Evolutionary conservation across 768 basidiomycete genomes (phyloP).

Genomic region (Daedaleopsis sinensis): DNA sequence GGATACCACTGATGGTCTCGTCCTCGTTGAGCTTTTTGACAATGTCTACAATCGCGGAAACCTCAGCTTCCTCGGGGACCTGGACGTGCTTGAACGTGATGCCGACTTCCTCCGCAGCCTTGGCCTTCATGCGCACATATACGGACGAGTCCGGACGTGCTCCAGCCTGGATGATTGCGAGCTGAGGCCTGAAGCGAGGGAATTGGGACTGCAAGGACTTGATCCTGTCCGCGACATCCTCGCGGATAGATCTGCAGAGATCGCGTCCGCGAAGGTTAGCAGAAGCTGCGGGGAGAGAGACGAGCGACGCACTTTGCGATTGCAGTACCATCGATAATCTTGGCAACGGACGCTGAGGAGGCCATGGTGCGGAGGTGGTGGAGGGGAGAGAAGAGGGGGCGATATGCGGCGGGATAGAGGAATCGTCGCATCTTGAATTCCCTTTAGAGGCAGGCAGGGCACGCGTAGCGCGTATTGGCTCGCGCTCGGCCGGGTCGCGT

Average conservation of each 20-base stretch:
- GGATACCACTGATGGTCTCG: conserved; percentile 79
- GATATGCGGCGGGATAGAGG: conserved; percentile 15
- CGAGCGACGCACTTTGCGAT: conserved; percentile 72
- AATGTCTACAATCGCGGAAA: conserved; percentile 73
- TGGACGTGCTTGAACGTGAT: conserved; percentile 83
- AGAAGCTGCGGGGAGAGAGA: conserved; percentile 3
- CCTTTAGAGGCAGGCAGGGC: conserved; percentile 26
- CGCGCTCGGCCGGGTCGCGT: conserved; percentile 9
- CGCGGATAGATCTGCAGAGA: conserved; percentile 72
- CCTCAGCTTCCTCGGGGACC: conserved; percentile 66
- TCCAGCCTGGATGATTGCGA: conserved; percentile 94
- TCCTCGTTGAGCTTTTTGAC: conserved; percentile 87
- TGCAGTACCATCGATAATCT: conserved; percentile 81
- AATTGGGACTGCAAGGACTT: conserved; percentile 59
- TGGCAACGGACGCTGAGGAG: conserved; percentile 33
- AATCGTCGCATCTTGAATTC: conserved; percentile 27
- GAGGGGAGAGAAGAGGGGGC: conserved; percentile 22
- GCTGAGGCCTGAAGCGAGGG: conserved; percentile 89
- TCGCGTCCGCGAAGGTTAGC: conserved; percentile 2
- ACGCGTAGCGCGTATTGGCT: conserved; percentile 24
- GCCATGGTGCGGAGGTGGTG: conserved; percentile 32
- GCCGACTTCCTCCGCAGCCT: conserved; percentile 93
- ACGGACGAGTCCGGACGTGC: conserved; percentile 86
- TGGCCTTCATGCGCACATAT: conserved; percentile 97
- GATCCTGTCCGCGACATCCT: conserved; percentile 73